Base-by-base conservation (phyloP, 768 basidiomycete species). In the Boletus tomentosulus region DNA sequence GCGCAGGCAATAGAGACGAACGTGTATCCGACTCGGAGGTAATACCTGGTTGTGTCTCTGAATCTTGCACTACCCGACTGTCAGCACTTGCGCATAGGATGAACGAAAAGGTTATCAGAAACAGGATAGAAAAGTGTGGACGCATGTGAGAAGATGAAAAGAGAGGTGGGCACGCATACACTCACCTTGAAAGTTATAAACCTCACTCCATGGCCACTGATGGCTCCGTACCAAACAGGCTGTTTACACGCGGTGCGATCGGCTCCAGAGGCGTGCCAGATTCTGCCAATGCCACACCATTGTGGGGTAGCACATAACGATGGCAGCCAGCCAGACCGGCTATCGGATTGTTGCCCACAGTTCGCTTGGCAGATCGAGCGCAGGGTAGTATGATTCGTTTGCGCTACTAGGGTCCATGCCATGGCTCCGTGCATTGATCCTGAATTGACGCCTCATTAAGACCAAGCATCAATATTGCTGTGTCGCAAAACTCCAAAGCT, bases 171-270 rank as follows among this genome's bases (percentile, higher is more conserved):
- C 43, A 38, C 7, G 41, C 24, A 37, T 28, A 35, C 22, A 27
- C 35, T 33, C 44, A 51, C 37, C 33, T 37, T 25, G 34, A 2
- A n/a, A 5, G 39, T 55, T 57, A 48, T 51, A 57, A 54, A 50
- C 30, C 38, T 50, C 3, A 16, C 9, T 9, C 31, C 39, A 19
- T 2, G 25, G 43, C 31, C 31, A 31, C 31, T 33, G 31, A 33
- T 33, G 31, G 25, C 25, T 11, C 6, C 25, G 16, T 44, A 28
- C 43, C 15, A 28, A 44, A 22, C 39, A 30, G 48, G 50, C 42
- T 7, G 31, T 50, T 24, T 35, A 39, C 38, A 46, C 13, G 39
- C 43, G 16, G 25, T n/a, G 37, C 46, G 48, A 47, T 24, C 1
- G 28, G 8, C 8, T 43, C 3, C 10, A 12, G 24, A 22, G 39